Evolutionary conservation across 805 yeast genomes (phyloP).

Genomic region (Candida coquimbonensis): DNA sequence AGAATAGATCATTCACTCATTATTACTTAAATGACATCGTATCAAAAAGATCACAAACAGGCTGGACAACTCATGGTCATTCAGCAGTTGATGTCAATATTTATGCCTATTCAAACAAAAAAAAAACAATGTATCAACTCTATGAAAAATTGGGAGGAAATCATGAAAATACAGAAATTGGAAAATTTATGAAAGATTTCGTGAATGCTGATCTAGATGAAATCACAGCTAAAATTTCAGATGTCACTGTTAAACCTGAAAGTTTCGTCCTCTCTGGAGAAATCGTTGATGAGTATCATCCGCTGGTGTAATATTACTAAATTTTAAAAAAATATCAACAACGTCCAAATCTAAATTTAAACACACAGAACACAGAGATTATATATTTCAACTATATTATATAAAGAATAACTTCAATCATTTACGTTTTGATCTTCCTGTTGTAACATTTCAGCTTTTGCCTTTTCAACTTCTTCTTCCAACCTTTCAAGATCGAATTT

Average conservation of each 20-base stretch:
- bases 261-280: constrained; percentile 1
- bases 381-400: too few species aligned
- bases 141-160: constrained; percentile 58
- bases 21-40: constrained; percentile 62
- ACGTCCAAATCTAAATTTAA: too few species aligned
- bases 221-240: constrained; percentile 43
- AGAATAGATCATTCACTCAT: constrained; percentile 25
- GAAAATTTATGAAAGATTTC: constrained; percentile 56
- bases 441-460: background rate
- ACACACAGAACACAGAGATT: too few species aligned
- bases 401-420: too few species aligned
- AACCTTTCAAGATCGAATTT: background rate
- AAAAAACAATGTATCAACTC: constrained; percentile 32
- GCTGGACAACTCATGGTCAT: constrained; percentile 97
- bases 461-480: background rate
- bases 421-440: too few species aligned
- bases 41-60: constrained; percentile 77
- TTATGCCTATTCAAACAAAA: constrained; percentile 66
- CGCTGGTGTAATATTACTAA: too few species aligned
- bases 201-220: constrained; percentile 39
- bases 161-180: constrained; percentile 83
- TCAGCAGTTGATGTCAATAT: constrained; percentile 94
- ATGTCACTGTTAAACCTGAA: constrained; percentile 36
- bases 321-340: too few species aligned
- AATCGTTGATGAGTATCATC: constrained; percentile 6